A percentile compares a stretch with the other conserved stretches of the same genome.
phyloP scores from a whole-genome alignment of 208 protist species.

The Leishmania major region DNA sequence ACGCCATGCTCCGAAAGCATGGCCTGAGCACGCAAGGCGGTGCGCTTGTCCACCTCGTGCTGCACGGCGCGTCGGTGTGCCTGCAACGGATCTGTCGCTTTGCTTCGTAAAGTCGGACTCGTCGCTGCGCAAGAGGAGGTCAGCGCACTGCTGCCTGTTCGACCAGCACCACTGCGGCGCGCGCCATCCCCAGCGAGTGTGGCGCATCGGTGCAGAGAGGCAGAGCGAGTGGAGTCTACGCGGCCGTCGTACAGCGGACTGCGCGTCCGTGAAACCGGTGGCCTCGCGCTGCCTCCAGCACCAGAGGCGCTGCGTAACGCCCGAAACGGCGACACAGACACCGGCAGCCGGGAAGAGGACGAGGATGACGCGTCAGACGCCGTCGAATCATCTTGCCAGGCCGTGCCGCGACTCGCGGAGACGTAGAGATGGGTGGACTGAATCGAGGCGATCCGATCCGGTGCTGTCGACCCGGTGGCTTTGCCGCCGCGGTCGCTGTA shows the following conservation, averaged over 20 bases:
- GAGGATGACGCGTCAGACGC: conserved; percentile 11
- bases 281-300: background rate
- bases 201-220: background rate
- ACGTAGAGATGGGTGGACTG: conserved; percentile 38
- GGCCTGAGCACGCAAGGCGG: conserved; percentile 20
- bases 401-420: conserved; percentile 30
- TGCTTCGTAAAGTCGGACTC: too few species aligned
- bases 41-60: conserved; percentile 1
- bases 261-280: background rate
- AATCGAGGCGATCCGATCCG: conserved; percentile 22
- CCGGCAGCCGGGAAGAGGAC: background rate
- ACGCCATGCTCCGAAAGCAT: conserved; percentile 33
- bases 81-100: background rate
- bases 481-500: background rate
- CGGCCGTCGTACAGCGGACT: background rate
- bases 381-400: conserved; percentile 11
- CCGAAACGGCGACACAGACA: background rate
- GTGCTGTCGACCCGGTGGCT: background rate
- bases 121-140: background rate
- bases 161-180: too few species aligned
- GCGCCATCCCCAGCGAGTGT: background rate
- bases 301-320: background rate
- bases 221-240: background rate
- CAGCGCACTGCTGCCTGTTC: background rate
- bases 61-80: conserved; percentile 6